Conservation (phyloP, 2,329 filamentous ascomycete species). For the Talaromyces sp. region DNA sequence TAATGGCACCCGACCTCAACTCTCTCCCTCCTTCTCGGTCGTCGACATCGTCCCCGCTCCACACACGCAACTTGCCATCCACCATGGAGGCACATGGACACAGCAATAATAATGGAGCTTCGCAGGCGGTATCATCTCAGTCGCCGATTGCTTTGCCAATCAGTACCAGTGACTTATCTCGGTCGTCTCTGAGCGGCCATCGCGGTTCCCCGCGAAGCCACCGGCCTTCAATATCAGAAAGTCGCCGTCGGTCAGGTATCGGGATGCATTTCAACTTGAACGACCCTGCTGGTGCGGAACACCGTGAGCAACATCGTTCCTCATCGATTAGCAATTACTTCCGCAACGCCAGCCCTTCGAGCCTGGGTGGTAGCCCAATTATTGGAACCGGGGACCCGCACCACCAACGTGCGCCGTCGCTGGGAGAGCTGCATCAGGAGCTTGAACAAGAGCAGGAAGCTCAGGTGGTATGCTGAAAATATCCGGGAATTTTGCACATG, state of each 20-base stretch:
- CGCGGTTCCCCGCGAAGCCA: conserved; percentile 25
- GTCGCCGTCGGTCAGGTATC: conserved; percentile 38
- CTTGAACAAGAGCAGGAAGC: conserved; percentile 48
- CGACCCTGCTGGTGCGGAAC: conserved; percentile 22
- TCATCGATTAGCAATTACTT: conserved; percentile 34
- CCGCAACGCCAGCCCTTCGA: conserved; percentile 39
- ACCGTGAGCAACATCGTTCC: conserved; percentile 31
- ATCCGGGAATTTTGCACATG: neutral
- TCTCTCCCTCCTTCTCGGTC: conserved; percentile 57
- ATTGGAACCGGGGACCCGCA: conserved; percentile 42
- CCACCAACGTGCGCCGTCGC: conserved; percentile 43
- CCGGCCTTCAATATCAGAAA: conserved; percentile 34
- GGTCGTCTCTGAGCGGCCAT: conserved; percentile 25
- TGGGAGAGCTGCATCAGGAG: conserved; percentile 47
- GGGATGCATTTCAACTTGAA: conserved; percentile 36
- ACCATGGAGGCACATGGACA: conserved; percentile 27
- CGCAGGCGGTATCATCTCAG: conserved; percentile 57
- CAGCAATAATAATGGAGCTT: neutral
- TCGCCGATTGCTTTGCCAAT: conserved; percentile 57
- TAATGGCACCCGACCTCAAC: conserved; percentile 70
- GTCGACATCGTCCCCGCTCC: conserved; percentile 32
- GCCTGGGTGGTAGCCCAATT: conserved; percentile 35
- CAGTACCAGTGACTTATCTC: conserved; percentile 66
- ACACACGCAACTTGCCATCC: conserved; percentile 23
- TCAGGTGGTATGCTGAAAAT: conserved; percentile 38